Conservation (phyloP, 163 green algal species). For the Trebouxia gelatinosa region DNA sequence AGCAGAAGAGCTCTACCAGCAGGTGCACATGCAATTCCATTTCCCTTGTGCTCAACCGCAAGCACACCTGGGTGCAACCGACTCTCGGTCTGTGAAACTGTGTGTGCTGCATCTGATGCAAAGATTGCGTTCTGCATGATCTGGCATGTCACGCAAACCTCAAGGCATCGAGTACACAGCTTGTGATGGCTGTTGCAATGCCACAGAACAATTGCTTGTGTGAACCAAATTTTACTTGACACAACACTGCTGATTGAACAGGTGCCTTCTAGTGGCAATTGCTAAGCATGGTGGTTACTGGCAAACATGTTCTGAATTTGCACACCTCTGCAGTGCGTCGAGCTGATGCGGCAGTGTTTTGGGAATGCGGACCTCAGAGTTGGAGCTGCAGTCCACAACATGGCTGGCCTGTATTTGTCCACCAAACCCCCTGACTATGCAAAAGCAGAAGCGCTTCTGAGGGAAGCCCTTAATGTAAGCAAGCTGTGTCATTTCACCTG, state of each 20-base stretch:
- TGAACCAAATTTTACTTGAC: neutral
- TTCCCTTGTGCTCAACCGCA: neutral
- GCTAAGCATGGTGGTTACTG: too few relatives aligned
- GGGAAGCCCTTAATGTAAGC: neutral
- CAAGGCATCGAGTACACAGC: too few relatives aligned
- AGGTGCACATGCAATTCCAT: neutral
- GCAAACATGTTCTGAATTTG: too few relatives aligned
- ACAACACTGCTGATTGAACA: neutral
- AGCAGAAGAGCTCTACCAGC: conserved; percentile 8
- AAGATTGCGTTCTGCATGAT: neutral
- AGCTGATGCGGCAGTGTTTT: conserved; percentile 1
- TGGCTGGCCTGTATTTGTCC: conserved; percentile 10
- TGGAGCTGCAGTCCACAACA: conserved; percentile 1
- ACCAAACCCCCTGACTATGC: neutral
- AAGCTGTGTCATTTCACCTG: too few relatives aligned
- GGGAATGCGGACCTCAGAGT: conserved; percentile 11
- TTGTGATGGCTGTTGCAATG: neutral
- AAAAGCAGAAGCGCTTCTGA: neutral
- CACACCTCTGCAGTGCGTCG: conserved; percentile 13
- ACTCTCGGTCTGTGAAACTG: neutral
- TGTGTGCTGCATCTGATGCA: neutral
- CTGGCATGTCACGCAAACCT: too few relatives aligned
- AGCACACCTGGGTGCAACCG: neutral
- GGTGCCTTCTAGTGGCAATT: neutral
- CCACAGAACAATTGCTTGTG: neutral